These are phyloP conservation scores for Carpinus fangiana DNA, from an alignment of 306 rosid species.

Conservation along the genomic window DNA sequence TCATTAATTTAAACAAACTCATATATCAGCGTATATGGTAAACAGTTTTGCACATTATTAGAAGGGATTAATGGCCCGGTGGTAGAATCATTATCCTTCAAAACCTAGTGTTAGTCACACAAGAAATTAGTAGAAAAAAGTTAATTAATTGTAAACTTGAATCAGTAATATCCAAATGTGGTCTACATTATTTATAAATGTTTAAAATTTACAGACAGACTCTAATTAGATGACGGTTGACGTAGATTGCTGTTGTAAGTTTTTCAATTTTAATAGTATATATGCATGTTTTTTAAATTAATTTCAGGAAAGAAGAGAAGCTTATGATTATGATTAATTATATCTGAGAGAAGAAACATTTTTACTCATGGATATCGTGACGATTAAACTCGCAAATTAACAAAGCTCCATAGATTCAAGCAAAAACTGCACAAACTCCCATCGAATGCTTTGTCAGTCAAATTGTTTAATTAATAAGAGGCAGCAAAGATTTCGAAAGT, in stretches of 20 bases:
- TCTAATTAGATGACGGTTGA: background rate
- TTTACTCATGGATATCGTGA: background rate
- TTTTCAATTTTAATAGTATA: background rate
- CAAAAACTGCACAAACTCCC: background rate
- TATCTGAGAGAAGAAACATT: background rate
- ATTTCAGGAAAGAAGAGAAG: background rate
- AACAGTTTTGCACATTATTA: too few species aligned
- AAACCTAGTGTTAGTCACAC: too few species aligned
- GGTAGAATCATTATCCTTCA: too few species aligned
- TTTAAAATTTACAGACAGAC: too few species aligned
- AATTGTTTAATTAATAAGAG: background rate
- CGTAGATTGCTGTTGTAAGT: background rate
- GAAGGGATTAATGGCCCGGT: too few species aligned
- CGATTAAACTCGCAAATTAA: background rate
- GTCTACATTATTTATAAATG: too few species aligned
- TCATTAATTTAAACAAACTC: too few species aligned
- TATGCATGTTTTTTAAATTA: background rate
- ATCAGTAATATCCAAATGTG: too few species aligned
- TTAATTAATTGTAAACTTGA: too few species aligned
- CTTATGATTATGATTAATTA: background rate
- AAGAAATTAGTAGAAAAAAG: too few species aligned
- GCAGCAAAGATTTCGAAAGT: conserved; percentile 25
- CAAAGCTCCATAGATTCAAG: background rate
- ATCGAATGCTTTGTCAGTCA: conserved; percentile 17
- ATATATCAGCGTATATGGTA: too few species aligned